Percentiles rank a stretch among this genome's conserved stretches.
These are phyloP conservation scores for Penicillium sp. DNA, from an alignment of 2,329 filamentous ascomycete species.

Conservation along the genomic window DNA sequence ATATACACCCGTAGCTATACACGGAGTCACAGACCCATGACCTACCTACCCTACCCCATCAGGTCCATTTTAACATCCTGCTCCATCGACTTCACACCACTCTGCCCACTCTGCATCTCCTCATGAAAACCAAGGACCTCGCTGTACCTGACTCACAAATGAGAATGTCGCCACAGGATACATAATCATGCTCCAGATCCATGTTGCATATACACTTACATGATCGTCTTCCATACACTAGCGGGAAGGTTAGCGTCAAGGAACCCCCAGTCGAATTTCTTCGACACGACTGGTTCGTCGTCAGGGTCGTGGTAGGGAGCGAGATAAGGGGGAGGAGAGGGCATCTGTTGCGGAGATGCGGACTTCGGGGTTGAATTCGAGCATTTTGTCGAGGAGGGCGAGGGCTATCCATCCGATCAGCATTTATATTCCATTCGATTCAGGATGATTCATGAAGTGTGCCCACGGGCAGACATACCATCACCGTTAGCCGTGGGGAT, in stretches of 20 bases:
- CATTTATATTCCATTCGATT: too few species aligned
- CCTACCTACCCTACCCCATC: too few species aligned
- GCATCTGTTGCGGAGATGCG: constrained; percentile 81
- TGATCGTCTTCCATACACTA: constrained; percentile 99
- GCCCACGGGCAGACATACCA: too few species aligned
- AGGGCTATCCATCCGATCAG: constrained; percentile 57
- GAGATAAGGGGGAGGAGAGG: constrained; percentile 86
- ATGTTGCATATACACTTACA: constrained; percentile 56
- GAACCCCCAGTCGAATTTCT: constrained; percentile 99
- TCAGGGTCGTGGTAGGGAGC: constrained; percentile 94
- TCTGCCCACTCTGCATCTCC: not conserved
- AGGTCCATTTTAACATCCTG: constrained; percentile 15
- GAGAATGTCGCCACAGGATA: not conserved
- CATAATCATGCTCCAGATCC: not conserved
- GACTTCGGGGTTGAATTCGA: constrained; percentile 94
- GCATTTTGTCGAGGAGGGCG: constrained; percentile 89
- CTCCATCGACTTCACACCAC: not conserved
- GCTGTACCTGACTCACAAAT: constrained; percentile 6
- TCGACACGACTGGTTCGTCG: constrained; percentile 88
- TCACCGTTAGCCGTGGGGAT: constrained; percentile 88
- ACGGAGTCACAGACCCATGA: too few species aligned
- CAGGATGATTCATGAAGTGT: too few species aligned
- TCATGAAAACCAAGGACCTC: constrained; percentile 22
- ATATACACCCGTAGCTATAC: too few species aligned
- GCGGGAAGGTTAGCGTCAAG: constrained; percentile 95